These are phyloP conservation scores for Quercus lobata DNA, from an alignment of 331 rosid species.

Conservation along the genomic window DNA sequence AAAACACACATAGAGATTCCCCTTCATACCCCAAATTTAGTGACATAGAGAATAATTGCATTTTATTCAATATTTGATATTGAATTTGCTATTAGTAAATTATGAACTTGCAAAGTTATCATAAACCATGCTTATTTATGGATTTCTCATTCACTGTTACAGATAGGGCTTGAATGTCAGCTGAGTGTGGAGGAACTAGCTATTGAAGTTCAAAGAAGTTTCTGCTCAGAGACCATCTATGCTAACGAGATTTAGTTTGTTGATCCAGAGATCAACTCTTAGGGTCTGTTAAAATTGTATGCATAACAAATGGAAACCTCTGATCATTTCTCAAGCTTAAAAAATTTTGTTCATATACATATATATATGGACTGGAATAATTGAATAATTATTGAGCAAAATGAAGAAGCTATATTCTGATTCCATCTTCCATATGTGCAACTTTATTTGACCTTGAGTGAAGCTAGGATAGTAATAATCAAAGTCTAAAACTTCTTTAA, in stretches of 20 bases:
- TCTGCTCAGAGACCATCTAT: constrained; percentile 42
- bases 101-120: neutral
- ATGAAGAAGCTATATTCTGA: too few relatives aligned
- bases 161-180: constrained; percentile 90
- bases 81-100: neutral
- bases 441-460: too few relatives aligned
- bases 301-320: constrained; percentile 6
- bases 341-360: neutral
- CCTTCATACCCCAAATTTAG: too few relatives aligned
- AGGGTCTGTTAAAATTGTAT: constrained; percentile 4
- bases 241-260: constrained; percentile 16
- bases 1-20: too few relatives aligned
- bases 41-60: too few relatives aligned
- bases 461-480: too few relatives aligned
- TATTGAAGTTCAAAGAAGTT: constrained; percentile 74
- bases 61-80: neutral
- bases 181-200: constrained; percentile 90
- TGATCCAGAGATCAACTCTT: constrained; percentile 7
- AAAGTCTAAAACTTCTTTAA: too few relatives aligned
- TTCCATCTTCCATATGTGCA: too few relatives aligned
- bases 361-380: too few relatives aligned
- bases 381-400: too few relatives aligned
- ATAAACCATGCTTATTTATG: neutral
- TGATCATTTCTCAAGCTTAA: constrained; percentile 3
- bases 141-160: constrained; percentile 5